phyloP scores from a whole-genome alignment of 768 basidiomycete species.

The Lactarius quietus region DNA sequence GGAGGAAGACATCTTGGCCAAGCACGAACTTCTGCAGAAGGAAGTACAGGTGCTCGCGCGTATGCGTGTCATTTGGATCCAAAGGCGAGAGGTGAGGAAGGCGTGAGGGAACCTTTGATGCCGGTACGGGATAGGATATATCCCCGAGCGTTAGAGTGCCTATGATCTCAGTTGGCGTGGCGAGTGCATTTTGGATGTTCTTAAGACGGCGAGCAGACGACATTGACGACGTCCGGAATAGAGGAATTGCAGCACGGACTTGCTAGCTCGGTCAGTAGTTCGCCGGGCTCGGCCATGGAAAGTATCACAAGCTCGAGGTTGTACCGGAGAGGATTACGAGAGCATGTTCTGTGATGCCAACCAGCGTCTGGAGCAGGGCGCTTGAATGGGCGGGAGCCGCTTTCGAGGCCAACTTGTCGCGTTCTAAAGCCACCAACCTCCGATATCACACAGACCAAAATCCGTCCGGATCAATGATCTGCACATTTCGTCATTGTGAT shows the following conservation, averaged over 20 bases:
- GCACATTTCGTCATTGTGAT: too few species aligned
- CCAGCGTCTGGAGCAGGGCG: too few species aligned
- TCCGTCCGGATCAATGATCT: too few species aligned
- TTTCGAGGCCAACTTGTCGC: too few species aligned
- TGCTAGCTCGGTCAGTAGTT: background rate
- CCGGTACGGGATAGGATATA: slow-evolving; percentile 53
- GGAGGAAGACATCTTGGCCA: slow-evolving; percentile 63
- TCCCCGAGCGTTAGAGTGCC: slow-evolving; percentile 57
- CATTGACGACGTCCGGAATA: background rate
- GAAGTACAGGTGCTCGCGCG: slow-evolving; percentile 57
- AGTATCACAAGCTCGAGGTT: background rate
- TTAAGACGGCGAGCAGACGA: slow-evolving; percentile 41
- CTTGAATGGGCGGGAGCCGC: too few species aligned
- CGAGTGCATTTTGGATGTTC: slow-evolving; percentile 44
- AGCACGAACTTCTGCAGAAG: slow-evolving; percentile 65
- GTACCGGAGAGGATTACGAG: background rate
- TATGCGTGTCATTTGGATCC: slow-evolving; percentile 50
- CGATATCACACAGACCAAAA: too few species aligned
- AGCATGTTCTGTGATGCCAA: background rate
- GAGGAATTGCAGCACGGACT: background rate
- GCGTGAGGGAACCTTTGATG: slow-evolving; percentile 45
- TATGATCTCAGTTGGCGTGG: slow-evolving; percentile 40
- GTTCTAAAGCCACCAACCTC: too few species aligned
- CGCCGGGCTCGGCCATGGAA: background rate
- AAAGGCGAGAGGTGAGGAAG: slow-evolving; percentile 47